Evolutionary conservation across 768 basidiomycete species (phyloP).

Genomic region (Saitozyma podzolica): DNA sequence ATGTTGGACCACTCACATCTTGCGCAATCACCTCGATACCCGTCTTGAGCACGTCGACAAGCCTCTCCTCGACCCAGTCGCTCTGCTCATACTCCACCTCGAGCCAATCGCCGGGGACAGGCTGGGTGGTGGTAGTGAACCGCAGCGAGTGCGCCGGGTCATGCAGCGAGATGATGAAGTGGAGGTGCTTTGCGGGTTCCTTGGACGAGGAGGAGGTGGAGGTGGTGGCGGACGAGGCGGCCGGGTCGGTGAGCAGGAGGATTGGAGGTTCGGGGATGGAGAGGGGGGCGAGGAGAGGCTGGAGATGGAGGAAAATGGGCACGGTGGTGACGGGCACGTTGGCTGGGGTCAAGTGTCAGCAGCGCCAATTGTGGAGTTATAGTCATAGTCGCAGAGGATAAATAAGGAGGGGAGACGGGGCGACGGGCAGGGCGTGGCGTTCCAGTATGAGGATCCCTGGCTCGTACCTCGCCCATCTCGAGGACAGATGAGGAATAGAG

Average conservation of each 20-base stretch:
- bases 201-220: slow-evolving; percentile 19
- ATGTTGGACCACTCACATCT: slow-evolving; percentile 56
- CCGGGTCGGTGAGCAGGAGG: slow-evolving; percentile 10
- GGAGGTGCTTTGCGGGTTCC: slow-evolving; percentile 57
- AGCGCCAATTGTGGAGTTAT: not conserved
- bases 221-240: slow-evolving; percentile 25
- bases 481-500: slow-evolving; percentile 62
- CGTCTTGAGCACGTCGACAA: slow-evolving; percentile 80
- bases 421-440: not conserved
- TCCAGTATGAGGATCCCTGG: slow-evolving; percentile 44
- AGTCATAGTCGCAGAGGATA: not conserved
- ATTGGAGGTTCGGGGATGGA: slow-evolving; percentile 55
- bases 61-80: slow-evolving; percentile 85
- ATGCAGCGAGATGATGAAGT: slow-evolving; percentile 68
- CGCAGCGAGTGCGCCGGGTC: slow-evolving; percentile 79
- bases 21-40: slow-evolving; percentile 89
- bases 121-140: slow-evolving; percentile 78
- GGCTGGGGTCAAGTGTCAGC: slow-evolving; percentile 21
- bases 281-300: slow-evolving; percentile 69
- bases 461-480: slow-evolving; percentile 16
- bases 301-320: slow-evolving; percentile 87
- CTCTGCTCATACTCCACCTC: slow-evolving; percentile 81
- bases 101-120: slow-evolving; percentile 80
- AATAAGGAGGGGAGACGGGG: not conserved
- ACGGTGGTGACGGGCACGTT: slow-evolving; percentile 65